phyloP scores from a whole-genome alignment of 148 eudicot genomes.

The Beta vulgaris region DNA sequence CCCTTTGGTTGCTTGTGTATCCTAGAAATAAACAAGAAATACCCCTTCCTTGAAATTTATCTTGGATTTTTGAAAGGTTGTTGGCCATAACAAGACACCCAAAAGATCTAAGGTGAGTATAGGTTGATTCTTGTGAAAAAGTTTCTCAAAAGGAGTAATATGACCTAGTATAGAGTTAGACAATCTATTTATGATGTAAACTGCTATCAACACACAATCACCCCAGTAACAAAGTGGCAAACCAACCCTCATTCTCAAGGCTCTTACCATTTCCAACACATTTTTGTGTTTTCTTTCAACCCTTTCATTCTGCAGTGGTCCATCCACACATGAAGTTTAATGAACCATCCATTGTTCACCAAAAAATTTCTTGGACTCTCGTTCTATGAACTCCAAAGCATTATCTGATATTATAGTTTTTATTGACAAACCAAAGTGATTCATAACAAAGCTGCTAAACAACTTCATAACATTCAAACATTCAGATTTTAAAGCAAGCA shows the following conservation, averaged over 20 bases:
- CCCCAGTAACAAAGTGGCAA: neutral
- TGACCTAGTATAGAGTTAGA: neutral
- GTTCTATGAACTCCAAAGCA: neutral
- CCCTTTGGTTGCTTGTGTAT: neutral
- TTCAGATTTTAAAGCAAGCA: neutral
- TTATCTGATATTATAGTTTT: neutral
- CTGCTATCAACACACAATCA: neutral
- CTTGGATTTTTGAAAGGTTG: neutral
- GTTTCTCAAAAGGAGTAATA: neutral
- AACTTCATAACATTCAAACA: neutral
- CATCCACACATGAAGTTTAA: neutral
- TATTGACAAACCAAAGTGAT: neutral
- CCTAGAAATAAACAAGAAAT: neutral
- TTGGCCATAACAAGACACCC: neutral
- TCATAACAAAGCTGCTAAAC: neutral
- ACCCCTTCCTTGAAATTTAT: neutral
- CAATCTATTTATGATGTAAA: neutral
- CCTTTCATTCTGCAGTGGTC: neutral
- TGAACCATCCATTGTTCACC: neutral
- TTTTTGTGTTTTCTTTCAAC: constrained; percentile 1
- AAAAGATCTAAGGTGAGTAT: neutral
- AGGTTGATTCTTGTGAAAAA: neutral
- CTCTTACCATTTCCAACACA: neutral
- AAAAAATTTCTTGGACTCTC: neutral
- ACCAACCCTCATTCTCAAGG: neutral